Evolutionary conservation across 495 filamentous ascomycete genomes (phyloP), one percentile per base, ranked within the genome.

Genomic region (Evernia prunastri): DNA sequence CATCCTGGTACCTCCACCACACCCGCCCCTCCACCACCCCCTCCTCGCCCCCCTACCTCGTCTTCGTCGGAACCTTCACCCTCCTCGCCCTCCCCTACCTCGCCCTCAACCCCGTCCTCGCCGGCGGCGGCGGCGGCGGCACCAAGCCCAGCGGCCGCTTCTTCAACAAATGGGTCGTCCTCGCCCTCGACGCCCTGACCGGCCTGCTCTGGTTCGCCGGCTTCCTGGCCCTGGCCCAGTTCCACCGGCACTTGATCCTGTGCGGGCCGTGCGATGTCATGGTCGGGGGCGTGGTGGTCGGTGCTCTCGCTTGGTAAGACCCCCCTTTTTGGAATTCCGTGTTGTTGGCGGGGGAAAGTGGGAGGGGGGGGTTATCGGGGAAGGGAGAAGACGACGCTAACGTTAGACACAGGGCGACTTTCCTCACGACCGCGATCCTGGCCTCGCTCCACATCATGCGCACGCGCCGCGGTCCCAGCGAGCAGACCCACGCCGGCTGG

Each of bases 181-280:
- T 89, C 12, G 85, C 68, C n/a, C 75, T 88, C 37, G 88, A 92
- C 66, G 75, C 76, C 53, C 56, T 93, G 17, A 92, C 90, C n/a
- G 86, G 84, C 79, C 80, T 92, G 43, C 92, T 93, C 79, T 95
- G 91, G 91, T 91, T 96, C 72, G 85, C 86, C 0, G 90, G 89
- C 33, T 88, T 88, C 65, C 86, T 95, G 71, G 89, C 89, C 0
- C 70, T 91, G 3, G 89, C 85, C 3, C 86, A 84, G 6, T 78
- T 80, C 63, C 72, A 89, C 53, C 81, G 79, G 23, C 71, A 80
- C 7, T 63, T 82, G 8, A 58, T 56, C 61, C 70, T 70, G 13
- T 78, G 76, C 7, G 73, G 73, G 40, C 72, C 75, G 13, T 87
- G 86, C 64, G 69, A 66, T 17, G 74, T 77, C 4, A 73, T 81